Evolutionary conservation across 805 yeast species (phyloP).

Genomic region (Kluyveromyces dobzhanskii): DNA sequence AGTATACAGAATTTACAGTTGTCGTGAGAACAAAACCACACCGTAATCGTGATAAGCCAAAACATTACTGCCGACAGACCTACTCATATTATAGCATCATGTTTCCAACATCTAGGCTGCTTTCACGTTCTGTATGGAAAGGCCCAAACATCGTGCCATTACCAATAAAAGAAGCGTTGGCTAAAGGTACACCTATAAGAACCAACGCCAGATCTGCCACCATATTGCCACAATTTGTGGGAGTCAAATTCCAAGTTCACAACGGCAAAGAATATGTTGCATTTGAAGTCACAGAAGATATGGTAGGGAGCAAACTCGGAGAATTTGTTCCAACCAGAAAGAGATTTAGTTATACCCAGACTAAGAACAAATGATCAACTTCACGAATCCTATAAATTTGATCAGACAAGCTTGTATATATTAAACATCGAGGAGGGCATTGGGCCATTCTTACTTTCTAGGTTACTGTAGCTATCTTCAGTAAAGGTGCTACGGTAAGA

Average conservation of each 20-base stretch:
- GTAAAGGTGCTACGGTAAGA: too few relatives aligned
- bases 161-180: conserved; percentile 81
- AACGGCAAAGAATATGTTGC: conserved; percentile 93
- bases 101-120: conserved; percentile 25
- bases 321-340: conserved; percentile 94
- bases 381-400: neutral
- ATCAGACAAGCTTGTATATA: too few relatives aligned
- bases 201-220: conserved; percentile 96
- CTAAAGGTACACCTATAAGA: conserved; percentile 76
- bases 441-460: too few relatives aligned
- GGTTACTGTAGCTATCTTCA: too few relatives aligned
- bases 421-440: too few relatives aligned
- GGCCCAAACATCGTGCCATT: conserved; percentile 92
- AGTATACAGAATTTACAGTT: neutral
- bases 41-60: too few relatives aligned
- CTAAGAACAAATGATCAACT: conserved; percentile 44
- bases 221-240: conserved; percentile 91
- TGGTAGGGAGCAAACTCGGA: conserved; percentile 94
- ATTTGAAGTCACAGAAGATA: conserved; percentile 79
- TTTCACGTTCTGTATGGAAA: conserved; percentile 54
- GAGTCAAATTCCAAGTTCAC: conserved; percentile 88
- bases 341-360: conserved; percentile 72
- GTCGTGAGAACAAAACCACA: neutral
- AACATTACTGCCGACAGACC: too few relatives aligned
- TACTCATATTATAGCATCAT: neutral